These are phyloP conservation scores for Aspergillus japonicus DNA, from an alignment of 2,329 filamentous ascomycete species.

Conservation along the genomic window DNA sequence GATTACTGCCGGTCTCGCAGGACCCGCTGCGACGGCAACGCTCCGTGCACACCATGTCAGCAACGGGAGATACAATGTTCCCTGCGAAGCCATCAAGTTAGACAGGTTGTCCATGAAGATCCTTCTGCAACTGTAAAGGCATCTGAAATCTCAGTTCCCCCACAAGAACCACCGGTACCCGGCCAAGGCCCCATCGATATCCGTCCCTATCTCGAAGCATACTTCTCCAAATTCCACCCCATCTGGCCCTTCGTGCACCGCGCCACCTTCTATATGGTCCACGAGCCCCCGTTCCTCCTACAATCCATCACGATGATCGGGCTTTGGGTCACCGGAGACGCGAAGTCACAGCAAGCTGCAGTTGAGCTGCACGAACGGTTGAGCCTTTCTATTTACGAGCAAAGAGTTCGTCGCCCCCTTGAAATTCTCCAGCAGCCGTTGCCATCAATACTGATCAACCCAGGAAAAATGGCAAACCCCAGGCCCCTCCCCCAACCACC, in stretches of 20 bases:
- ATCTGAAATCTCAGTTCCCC: not conserved
- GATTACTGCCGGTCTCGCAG: conserved; percentile 11
- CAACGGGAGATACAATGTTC: not conserved
- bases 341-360: conserved; percentile 14
- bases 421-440: not conserved
- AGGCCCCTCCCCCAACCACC: not conserved
- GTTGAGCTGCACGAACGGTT: conserved; percentile 20
- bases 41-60: conserved; percentile 7
- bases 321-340: conserved; percentile 19
- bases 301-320: conserved; percentile 26
- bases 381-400: conserved; percentile 14
- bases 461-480: not conserved
- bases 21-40: conserved; percentile 7
- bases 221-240: conserved; percentile 26
- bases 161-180: not conserved
- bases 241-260: conserved; percentile 27
- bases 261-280: conserved; percentile 15
- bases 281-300: conserved; percentile 19
- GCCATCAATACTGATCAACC: not conserved
- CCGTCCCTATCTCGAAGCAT: conserved; percentile 14
- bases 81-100: not conserved
- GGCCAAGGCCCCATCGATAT: not conserved
- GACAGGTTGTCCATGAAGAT: no score
- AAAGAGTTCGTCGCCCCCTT: conserved; percentile 12
- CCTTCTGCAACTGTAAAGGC: no score